Base-by-base conservation (phyloP, 2,329 filamentous ascomycete genomes). In the Fusarium xylarioides region DNA sequence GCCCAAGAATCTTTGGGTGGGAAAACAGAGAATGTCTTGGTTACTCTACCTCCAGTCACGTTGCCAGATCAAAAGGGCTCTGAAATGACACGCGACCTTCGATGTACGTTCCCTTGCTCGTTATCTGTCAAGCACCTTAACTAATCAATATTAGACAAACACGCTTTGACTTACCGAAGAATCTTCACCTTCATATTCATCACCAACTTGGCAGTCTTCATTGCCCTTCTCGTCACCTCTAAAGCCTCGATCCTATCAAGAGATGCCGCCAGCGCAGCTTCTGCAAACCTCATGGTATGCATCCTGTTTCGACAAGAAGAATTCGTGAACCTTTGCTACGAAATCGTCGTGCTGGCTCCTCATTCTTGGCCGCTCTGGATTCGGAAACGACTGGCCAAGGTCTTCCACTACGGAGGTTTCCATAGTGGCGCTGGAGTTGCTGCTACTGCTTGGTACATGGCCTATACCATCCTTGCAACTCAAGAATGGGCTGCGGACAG, bases 271-370 rank as follows among this genome's bases (percentile, higher is more conserved):
- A 68, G 65, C 14, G 63, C 65, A 8, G 65, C 65, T 18, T 68
- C 65, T 7, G 65, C 65, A 28, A 68, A 68, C 6, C 65, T 68
- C 19, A 68, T 68, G 65, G 55, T 68, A 14, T 68, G 65, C 34
- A 68, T 68, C 11, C n/a, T 68, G 0, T 68, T 68, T 19, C 65
- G 65, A 1, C 65, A 68, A 38, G 65, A 68, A 15, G 65, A 68
- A 30, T 68, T 68, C 6, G 55, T 68, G 11, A 68, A 68, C 1
- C 30, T 68, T 2, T 68, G 65, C n/a, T 68, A 68, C 37, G 65
- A 68, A 14, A 62, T 68, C 4, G 65, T 37, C 6, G 46, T 68
- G 5, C 55, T 68, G 2, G 65, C 65, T 15, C 65, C 65, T 4
- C 63, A 68, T 4, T 68, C 65, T 0, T 68, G 65, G 65, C 65